Base-by-base conservation (phyloP, 1,284 basidiomycete genomes). In the Singerocomus rubriflavus region DNA sequence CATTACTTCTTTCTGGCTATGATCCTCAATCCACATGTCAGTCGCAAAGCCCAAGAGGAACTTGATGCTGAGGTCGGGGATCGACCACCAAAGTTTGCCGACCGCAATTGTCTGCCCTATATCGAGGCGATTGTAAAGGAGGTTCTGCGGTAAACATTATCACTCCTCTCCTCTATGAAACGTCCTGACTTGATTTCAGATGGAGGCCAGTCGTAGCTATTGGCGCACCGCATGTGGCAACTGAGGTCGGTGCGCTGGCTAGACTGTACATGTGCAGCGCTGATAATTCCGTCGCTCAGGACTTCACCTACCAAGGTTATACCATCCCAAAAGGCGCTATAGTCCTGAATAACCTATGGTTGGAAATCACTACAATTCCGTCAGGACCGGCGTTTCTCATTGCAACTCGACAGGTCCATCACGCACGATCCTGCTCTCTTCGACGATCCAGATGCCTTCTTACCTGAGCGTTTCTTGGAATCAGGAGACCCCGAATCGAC, bases 261-360 rank as follows among this genome's bases (percentile, higher is more conserved):
- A 29, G 9, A 6, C 5, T 16, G 21, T 32, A 17, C 30, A 27
- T 11, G 7, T 17, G 21, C 17, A 1, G 36, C 16, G 26, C 10
- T 32, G 10, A 30, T n/a, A 14, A 9, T n/a, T 21, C 30, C 27
- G 16, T 42, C 26, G 11, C 6, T 30, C 17, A 54, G 52, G 52
- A 48, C 5, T 48, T 54, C 14, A 37, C 25, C 4, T 62, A 71
- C 44, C 47, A 60, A 16, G 68, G 62, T 4, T 68, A 60, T 51
- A 57, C 61, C 33, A 69, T 72, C 21, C 71, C 70, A 0, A 69
- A 70, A 49, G 64, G 61, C 30, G 51, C 69, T 0, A 56, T 66
- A 17, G 46, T 72, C 16, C 26, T 71, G 16, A 44, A 64, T 7
- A 70, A 72, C 48, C 43, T 66, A 16, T 48, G 52, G 52, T 54